phyloP scores from a whole-genome alignment of 306 rosid species.

The Trichosanthes truncata region DNA sequence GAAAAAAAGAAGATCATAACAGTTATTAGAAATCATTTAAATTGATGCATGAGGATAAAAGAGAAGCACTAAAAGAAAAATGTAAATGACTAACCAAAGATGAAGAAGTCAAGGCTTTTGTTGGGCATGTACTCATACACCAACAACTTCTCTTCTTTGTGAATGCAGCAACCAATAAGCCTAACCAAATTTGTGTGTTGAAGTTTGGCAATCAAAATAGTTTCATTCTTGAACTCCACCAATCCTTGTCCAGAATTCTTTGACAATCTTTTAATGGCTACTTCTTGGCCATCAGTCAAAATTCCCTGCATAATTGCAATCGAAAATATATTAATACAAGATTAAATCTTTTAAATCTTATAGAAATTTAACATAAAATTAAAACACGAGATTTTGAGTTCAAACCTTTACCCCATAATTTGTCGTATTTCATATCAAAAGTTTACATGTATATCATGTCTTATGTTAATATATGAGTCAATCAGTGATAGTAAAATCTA shows the following conservation, averaged over 20 bases:
- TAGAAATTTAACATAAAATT: too few relatives aligned
- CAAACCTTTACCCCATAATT: too few relatives aligned
- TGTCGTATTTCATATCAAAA: too few relatives aligned
- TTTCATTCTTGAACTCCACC: slow-evolving; percentile 16
- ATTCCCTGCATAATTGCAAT: slow-evolving; percentile 15
- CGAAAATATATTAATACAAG: not conserved
- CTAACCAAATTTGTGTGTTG: slow-evolving; percentile 33
- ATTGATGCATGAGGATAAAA: not conserved
- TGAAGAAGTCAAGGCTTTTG: slow-evolving; percentile 16
- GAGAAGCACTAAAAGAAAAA: too few relatives aligned
- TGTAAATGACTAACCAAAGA: slow-evolving; percentile 16
- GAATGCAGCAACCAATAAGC: slow-evolving; percentile 29
- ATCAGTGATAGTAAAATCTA: too few relatives aligned
- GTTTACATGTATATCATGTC: too few relatives aligned
- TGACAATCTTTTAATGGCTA: slow-evolving; percentile 38
- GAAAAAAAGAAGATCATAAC: too few relatives aligned
- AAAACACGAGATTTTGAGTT: too few relatives aligned
- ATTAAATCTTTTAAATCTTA: not conserved
- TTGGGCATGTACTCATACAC: slow-evolving; percentile 10
- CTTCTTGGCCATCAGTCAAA: slow-evolving; percentile 20
- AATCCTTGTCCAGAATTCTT: slow-evolving; percentile 26
- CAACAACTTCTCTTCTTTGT: slow-evolving; percentile 20
- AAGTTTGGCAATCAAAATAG: slow-evolving; percentile 27
- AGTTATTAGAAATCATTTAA: not conserved
- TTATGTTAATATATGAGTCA: too few relatives aligned